Evolutionary conservation across 176 grass and related monocot species (phyloP).

Genomic region (Musa schizocarpa): DNA sequence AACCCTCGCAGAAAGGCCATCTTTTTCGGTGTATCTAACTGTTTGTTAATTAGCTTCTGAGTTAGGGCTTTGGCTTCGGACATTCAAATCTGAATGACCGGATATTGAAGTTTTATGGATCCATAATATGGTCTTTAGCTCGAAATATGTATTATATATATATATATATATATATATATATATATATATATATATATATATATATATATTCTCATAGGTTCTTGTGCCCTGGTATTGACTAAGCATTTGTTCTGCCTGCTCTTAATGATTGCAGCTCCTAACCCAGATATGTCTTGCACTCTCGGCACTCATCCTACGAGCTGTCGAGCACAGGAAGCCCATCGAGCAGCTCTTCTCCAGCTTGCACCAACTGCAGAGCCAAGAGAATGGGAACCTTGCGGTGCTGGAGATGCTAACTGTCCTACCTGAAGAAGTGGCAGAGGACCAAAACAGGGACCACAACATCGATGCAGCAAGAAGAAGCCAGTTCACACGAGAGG

Average conservation of each 20-base stretch:
- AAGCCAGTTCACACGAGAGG: slow-evolving; percentile 66
- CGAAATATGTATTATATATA: background rate
- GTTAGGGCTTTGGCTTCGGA: background rate
- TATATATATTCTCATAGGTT: background rate
- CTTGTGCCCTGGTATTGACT: background rate
- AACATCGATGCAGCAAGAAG: slow-evolving; percentile 39
- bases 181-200: background rate
- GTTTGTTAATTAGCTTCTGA: background rate
- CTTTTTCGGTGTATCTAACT: background rate
- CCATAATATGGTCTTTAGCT: background rate
- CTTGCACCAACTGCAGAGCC: slow-evolving; percentile 40
- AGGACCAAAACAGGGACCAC: slow-evolving; percentile 53
- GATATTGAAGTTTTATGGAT: background rate
- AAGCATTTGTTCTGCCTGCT: background rate
- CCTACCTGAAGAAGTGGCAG: slow-evolving; percentile 72
- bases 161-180: background rate
- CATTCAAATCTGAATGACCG: background rate
- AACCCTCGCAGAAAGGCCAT: background rate
- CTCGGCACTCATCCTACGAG: slow-evolving; percentile 47
- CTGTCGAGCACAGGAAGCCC: slow-evolving; percentile 37
- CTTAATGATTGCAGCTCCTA: slow-evolving; percentile 35
- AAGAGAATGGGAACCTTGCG: slow-evolving; percentile 37
- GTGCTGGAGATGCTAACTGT: slow-evolving; percentile 83
- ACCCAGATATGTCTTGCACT: slow-evolving; percentile 90
- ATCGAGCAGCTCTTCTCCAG: slow-evolving; percentile 67